A percentile compares a stretch with the other conserved stretches of the same genome.
phyloP scores from a whole-genome alignment of 2,329 filamentous ascomycete genomes.

The Phyllosticta ampelicida region DNA sequence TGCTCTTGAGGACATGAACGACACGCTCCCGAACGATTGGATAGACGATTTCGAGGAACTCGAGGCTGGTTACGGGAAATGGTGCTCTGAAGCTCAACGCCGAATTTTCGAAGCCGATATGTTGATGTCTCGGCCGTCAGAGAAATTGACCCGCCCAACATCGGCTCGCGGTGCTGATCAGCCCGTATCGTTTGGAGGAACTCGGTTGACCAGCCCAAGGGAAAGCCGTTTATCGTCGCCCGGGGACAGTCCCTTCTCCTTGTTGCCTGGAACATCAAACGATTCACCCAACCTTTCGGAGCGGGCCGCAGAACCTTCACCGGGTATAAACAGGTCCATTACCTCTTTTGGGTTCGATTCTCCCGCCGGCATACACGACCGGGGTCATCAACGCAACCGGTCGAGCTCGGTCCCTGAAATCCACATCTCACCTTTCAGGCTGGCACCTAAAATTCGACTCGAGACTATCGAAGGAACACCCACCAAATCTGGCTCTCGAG shows the following conservation, averaged over 20 bases:
- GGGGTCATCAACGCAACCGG: slow-evolving; percentile 8
- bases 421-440: slow-evolving; percentile 6
- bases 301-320: not conserved
- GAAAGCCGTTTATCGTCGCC: not conserved
- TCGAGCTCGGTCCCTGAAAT: slow-evolving; percentile 6
- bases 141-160: slow-evolving; percentile 9
- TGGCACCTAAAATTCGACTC: not conserved
- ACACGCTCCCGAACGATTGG: slow-evolving; percentile 79
- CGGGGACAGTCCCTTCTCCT: not conserved
- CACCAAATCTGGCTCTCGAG: slow-evolving; percentile 1
- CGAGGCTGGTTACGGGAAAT: slow-evolving; percentile 67
- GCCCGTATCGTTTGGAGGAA: not conserved
- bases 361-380: not conserved
- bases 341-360: slow-evolving; percentile 4
- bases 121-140: slow-evolving; percentile 7
- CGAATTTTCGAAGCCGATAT: slow-evolving; percentile 57
- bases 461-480: slow-evolving; percentile 8
- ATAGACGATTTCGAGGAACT: slow-evolving; percentile 74
- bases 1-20: slow-evolving; percentile 67
- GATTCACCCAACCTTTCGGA: not conserved
- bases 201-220: not conserved
- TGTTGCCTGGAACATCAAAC: not conserved
- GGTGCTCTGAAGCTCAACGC: slow-evolving; percentile 68
- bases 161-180: slow-evolving; percentile 9
- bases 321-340: not conserved